phyloP scores from a whole-genome alignment of 352 stramenopile species.

The Pythium dissimile region DNA sequence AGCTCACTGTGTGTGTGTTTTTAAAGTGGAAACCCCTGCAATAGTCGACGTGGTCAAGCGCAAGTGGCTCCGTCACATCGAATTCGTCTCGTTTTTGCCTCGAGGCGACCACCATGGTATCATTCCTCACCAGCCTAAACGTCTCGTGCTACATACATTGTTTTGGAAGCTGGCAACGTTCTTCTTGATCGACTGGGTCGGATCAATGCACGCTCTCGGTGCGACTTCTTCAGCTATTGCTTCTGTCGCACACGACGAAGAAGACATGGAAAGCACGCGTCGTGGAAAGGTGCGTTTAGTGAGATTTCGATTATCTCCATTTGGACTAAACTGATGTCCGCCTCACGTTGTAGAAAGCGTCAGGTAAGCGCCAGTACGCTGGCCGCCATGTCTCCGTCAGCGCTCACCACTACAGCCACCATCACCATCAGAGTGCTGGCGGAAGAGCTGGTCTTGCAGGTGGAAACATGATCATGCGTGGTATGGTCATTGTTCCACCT shows the following conservation, averaged over 20 bases:
- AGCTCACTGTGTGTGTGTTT: not conserved
- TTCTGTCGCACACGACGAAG: constrained; percentile 5
- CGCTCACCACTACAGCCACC: constrained; percentile 7
- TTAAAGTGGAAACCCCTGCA: constrained; percentile 1
- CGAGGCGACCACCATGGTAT: constrained; percentile 25
- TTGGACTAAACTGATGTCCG: too few relatives aligned
- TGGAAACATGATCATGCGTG: constrained; percentile 26
- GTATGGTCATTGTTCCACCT: constrained; percentile 32
- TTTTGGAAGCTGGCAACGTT: constrained; percentile 53
- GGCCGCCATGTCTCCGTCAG: constrained; percentile 10
- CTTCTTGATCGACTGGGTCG: constrained; percentile 40
- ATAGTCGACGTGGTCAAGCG: constrained; percentile 39
- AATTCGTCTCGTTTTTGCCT: constrained; percentile 44
- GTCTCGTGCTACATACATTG: constrained; percentile 25
- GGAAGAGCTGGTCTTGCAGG: not conserved
- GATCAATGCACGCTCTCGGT: constrained; percentile 6
- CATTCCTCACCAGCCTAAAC: not conserved
- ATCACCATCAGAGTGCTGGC: not conserved
- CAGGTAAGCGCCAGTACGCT: constrained; percentile 8
- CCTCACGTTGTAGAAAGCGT: constrained; percentile 12
- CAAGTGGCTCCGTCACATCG: constrained; percentile 55
- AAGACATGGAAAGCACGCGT: constrained; percentile 17
- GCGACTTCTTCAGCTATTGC: not conserved
- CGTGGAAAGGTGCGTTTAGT: not conserved
- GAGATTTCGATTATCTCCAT: too few relatives aligned